Evolutionary conservation across 371 early-diverging fungal genomes (phyloP), one percentile per base, ranked within the genome.

Genomic region (Mucor indicus): DNA sequence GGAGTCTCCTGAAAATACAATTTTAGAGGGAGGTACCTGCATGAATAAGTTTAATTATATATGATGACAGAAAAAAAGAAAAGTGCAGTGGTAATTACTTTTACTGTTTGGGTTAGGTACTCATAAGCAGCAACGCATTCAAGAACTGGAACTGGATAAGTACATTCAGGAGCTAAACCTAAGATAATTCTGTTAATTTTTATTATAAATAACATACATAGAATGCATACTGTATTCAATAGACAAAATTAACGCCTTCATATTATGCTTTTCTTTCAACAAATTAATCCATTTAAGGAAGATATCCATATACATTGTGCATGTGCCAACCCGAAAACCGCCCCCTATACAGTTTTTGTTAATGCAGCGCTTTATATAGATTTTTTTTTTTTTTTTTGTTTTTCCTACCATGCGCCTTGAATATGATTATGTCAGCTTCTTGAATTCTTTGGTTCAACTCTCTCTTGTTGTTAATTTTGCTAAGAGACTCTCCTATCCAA

Each of bases 81-180:
- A 11, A 27, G 11, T 27, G 29, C 11, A 27, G 11, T 13, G 11
- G 1, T 4, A 32, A 56, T 52, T 16, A 73, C 67, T 13, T 60
- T 39, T 15, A 67, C 20, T 3, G 50, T 52, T 13, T 59, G 36
- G 6, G 55, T 45, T 15, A 73, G 27, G 30, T 65, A 60, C 29
- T 73, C 63, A 43, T 73, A 73, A 4, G 74, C 74, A 37, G 55
- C 51, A 0, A 73, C 70, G 21, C 64, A 56, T 20, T 73, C 74
- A 19, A 64, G 55, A 1, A 73, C 65, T 2, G 74, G 74, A 23
- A 53, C 53, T 2, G 74, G 74, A 38, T 62, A 73, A 37, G 58
- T 57, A 45, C 48, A 53, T 46, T 73, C 74, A 10, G 74, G 74
- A 25, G 74, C 69, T 21, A 73, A 41, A 30, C 49, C 49, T 49